Evolutionary conservation across 2,329 filamentous ascomycete genomes (phyloP).

Genomic region (Fusarium sp.): DNA sequence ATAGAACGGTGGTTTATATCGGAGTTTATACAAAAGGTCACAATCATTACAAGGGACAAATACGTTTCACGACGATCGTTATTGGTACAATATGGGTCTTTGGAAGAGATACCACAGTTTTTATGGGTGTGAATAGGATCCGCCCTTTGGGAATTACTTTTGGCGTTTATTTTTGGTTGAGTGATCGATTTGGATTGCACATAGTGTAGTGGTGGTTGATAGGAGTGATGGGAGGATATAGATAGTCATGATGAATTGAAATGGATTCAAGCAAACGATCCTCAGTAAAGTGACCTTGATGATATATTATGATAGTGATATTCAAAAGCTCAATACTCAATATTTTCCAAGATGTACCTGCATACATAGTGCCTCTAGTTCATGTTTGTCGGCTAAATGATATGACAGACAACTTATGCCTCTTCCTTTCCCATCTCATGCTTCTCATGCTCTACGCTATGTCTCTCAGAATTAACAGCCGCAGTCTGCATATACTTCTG

Average conservation of each 20-base stretch:
- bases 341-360: too few species aligned
- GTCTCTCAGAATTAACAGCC: constrained; percentile 5
- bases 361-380: too few species aligned
- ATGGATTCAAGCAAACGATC: not conserved
- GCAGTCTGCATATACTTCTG: constrained; percentile 14
- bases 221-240: not conserved
- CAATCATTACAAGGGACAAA: constrained; percentile 35
- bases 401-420: not conserved
- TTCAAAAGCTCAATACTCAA: not conserved
- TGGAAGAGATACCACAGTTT: constrained; percentile 40
- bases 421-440: constrained; percentile 4
- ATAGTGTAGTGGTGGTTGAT: not conserved
- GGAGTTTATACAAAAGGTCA: constrained; percentile 41
- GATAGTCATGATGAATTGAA: constrained; percentile 13
- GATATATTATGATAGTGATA: not conserved
- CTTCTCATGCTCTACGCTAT: constrained; percentile 23
- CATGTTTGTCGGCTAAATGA: not conserved
- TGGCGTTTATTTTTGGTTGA: constrained; percentile 24
- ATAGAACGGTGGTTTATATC: constrained; percentile 36
- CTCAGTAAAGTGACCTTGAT: rapidly evolving
- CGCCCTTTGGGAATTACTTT: constrained; percentile 1
- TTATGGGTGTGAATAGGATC: constrained; percentile 12
- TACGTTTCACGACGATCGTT: constrained; percentile 39
- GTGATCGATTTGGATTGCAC: constrained; percentile 4
- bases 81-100: constrained; percentile 32